Percentiles rank a stretch among this genome's conserved stretches.
Evolutionary conservation across 306 rosid species (phyloP).

Genomic region (Rosa rugosa): DNA sequence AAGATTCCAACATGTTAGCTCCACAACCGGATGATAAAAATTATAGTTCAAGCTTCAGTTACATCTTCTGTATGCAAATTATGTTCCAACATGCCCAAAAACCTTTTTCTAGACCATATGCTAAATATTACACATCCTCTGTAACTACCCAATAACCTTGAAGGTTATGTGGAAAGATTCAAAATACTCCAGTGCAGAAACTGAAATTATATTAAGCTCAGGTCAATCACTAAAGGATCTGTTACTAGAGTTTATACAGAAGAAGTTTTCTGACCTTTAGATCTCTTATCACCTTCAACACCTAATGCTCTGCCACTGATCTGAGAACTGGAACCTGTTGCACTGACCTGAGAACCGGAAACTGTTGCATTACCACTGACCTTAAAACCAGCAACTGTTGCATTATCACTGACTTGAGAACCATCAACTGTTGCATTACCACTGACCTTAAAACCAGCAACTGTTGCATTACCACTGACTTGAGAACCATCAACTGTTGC

Average conservation of each 20-base stretch:
- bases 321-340: neutral
- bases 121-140: neutral
- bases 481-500: neutral
- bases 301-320: neutral
- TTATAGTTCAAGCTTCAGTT: neutral
- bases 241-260: neutral
- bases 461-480: constrained; percentile 14
- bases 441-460: neutral
- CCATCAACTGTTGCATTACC: too few relatives aligned
- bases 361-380: constrained; percentile 12
- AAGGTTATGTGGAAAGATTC: neutral
- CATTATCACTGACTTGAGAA: neutral
- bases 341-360: neutral
- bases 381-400: neutral
- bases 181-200: neutral
- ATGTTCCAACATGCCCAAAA: neutral
- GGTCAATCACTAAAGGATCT: neutral
- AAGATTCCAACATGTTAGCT: neutral
- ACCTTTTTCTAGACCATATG: neutral
- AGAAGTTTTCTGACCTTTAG: constrained; percentile 36
- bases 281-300: constrained; percentile 13
- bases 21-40: neutral
- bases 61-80: neutral
- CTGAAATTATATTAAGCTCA: neutral
- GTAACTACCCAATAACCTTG: neutral